phyloP scores from a whole-genome alignment of 2,329 filamentous ascomycete genomes.

The Falciphora oryzae region DNA sequence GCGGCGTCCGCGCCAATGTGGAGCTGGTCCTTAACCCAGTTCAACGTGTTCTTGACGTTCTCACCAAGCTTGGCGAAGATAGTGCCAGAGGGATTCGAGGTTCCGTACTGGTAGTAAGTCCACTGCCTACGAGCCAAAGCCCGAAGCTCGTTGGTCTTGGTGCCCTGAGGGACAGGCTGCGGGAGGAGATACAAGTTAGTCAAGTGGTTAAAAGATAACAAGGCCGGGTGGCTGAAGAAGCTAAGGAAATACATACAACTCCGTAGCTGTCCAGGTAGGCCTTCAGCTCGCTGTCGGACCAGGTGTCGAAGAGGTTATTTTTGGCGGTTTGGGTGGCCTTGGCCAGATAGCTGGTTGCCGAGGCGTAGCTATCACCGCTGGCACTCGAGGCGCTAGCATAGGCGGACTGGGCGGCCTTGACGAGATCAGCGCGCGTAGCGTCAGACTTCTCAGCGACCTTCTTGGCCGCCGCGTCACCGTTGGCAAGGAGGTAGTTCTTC shows the following conservation, averaged over 20 bases:
- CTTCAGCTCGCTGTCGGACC: conserved; percentile 71
- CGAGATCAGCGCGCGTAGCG: conserved; percentile 66
- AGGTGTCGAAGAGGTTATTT: conserved; percentile 62
- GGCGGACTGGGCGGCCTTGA: conserved; percentile 56
- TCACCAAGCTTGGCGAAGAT: conserved; percentile 59
- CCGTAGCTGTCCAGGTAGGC: conserved; percentile 75
- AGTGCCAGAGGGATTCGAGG: conserved; percentile 57
- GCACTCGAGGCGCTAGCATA: conserved; percentile 54
- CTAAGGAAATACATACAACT: conserved; percentile 36
- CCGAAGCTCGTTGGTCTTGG: conserved; percentile 61
- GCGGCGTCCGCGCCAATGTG: conserved; percentile 42
- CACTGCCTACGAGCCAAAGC: conserved; percentile 66
- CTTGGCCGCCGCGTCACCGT: conserved; percentile 50
- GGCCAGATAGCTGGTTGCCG: conserved; percentile 64
- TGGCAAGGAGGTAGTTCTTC: conserved; percentile 48
- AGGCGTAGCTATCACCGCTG: conserved; percentile 55
- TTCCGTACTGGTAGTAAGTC: conserved; percentile 74
- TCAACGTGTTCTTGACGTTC: conserved; percentile 39
- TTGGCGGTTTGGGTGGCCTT: conserved; percentile 61
- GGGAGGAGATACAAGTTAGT: conserved; percentile 18
- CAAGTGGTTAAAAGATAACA: conserved; percentile 13
- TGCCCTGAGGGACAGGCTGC: conserved; percentile 55
- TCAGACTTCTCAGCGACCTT: conserved; percentile 57
- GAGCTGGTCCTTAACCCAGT: conserved; percentile 47
- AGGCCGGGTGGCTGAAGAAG: conserved; percentile 11